Base-by-base conservation (phyloP, 306 rosid genomes). In the Lathyrus sativus region DNA sequence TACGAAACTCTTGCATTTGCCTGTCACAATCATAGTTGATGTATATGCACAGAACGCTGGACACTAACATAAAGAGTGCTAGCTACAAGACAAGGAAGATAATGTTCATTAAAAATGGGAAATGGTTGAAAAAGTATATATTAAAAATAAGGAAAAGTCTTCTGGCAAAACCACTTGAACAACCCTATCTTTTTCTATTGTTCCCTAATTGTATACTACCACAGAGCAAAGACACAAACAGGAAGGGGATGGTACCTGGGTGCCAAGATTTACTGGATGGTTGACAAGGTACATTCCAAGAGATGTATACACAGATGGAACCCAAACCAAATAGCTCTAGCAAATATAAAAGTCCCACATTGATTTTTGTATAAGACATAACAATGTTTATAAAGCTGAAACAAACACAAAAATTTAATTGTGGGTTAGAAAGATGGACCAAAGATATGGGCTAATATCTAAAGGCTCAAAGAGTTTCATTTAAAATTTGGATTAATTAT, bases 291-390 rank as follows among this genome's bases (percentile, higher is more conserved):
- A 93, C 97, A 93, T 90, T 78, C 99, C 99, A 33, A 97, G 99
- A 82, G 99, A 93, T 58, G 97, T 93, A 76, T 90, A 90, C 4
- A 93, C 67, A 35, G 96, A 93, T 67, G 99, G 99, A 79, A 93
- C 96, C 99, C 99, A 93, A 24, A 93, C 99, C 78, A 93, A 84
- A 84, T 97, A 93, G 70, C 99, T 97, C 99, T 96, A 93, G 61
- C 97, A 93, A 76, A 93, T 93, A 82, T 93, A 93, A 78, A 88
- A 93, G 6, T 97, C 99, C n/a, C n/a, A n/a, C n/a, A n/a, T n/a
- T n/a, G n/a, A n/a, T n/a, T n/a, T n/a, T n/a, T n/a, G n/a, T n/a
- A n/a, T n/a, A n/a, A n/a, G n/a, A n/a, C n/a, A n/a, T n/a, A n/a
- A n/a, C n/a, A n/a, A n/a, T n/a, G n/a, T n/a, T n/a, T n/a, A n/a